phyloP scores from a whole-genome alignment of 2,329 filamentous ascomycete species.

The Waltergamsia citrina region DNA sequence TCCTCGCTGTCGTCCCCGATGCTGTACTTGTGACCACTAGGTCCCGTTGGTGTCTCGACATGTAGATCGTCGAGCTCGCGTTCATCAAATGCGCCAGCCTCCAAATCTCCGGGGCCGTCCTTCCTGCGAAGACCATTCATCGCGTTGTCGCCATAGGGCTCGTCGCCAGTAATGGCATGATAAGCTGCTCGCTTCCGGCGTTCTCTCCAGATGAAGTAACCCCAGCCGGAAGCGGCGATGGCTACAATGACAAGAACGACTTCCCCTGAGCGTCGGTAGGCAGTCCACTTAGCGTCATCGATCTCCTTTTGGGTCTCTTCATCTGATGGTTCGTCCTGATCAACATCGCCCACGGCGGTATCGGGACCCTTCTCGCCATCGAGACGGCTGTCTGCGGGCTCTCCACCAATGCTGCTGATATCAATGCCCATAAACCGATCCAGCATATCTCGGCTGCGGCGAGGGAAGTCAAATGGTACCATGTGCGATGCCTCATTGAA shows the following conservation, averaged over 20 bases:
- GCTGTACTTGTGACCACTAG: constrained; percentile 40
- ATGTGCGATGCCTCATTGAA: constrained; percentile 97
- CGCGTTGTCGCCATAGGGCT: constrained; percentile 23
- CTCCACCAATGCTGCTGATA: constrained; percentile 77
- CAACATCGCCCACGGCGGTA: constrained; percentile 66
- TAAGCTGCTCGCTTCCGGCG: constrained; percentile 48
- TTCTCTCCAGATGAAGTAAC: constrained; percentile 59
- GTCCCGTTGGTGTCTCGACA: constrained; percentile 32
- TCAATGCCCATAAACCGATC: constrained; percentile 94
- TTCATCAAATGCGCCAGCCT: constrained; percentile 58
- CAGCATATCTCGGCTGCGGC: constrained; percentile 87
- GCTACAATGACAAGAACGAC: constrained; percentile 74
- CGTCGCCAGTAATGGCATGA: constrained; percentile 33
- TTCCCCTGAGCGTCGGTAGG: constrained; percentile 82
- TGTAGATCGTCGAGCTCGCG: constrained; percentile 54
- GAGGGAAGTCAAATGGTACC: constrained; percentile 91
- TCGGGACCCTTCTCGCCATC: constrained; percentile 77
- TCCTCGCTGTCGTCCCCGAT: constrained; percentile 49
- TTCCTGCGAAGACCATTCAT: constrained; percentile 39
- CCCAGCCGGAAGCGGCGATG: constrained; percentile 64
- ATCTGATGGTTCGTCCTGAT: constrained; percentile 47
- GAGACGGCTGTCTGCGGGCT: constrained; percentile 67
- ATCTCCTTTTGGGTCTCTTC: constrained; percentile 52
- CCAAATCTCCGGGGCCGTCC: constrained; percentile 40
- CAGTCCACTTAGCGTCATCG: constrained; percentile 79